Evolutionary conservation across 2,329 filamentous ascomycete genomes (phyloP), one percentile per base, ranked within the genome.

Genomic region (Penicillium nordicum): DNA sequence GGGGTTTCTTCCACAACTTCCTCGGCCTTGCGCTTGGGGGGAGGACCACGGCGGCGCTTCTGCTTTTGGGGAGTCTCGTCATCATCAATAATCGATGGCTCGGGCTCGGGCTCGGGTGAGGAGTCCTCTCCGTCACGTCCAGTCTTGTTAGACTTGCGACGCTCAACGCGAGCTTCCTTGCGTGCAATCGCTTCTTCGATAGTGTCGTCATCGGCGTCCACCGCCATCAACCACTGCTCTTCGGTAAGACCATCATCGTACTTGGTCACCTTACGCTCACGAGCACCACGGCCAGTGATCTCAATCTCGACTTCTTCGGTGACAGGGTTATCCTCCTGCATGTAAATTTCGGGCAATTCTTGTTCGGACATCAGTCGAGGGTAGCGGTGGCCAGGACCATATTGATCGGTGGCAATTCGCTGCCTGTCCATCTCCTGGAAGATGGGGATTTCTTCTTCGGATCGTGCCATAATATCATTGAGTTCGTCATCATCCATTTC

Each of bases 401-500:
- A 99, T 3, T 77, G 70, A 9, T 84, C 82, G 45, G 85, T 85
- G 59, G 78, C 84, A 10, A 78, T 67, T 55, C 94, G 85, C 57
- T 95, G 86, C 56, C 86, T 84, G 64, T 99, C 94, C 59, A 99
- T 84, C 65, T 88, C 79, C 69, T 92, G 89, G 84, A 99, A 99
- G 1, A 86, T 69, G 6, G 60, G 58, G 21, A 97, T 75, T 72
- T 99, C 94, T 0, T 88, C 80, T 9, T 97, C 93, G 43, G 82
- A 91, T 63, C 94, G 89, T 58, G 94, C 92, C 77, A 97, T 88
- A 59, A 99, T 89, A 79, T 94, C 81, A 70, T 99, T 99, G 63
- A 99, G 79, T 71, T 99, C 94, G 57, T 99, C 94, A 63, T 99
- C 94, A 64, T 99, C 94, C 90, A 97, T 96, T 74, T 99, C 94